These are phyloP conservation scores for Firmiana major DNA, from an alignment of 345 rosid genomes.

Conservation along the genomic window DNA sequence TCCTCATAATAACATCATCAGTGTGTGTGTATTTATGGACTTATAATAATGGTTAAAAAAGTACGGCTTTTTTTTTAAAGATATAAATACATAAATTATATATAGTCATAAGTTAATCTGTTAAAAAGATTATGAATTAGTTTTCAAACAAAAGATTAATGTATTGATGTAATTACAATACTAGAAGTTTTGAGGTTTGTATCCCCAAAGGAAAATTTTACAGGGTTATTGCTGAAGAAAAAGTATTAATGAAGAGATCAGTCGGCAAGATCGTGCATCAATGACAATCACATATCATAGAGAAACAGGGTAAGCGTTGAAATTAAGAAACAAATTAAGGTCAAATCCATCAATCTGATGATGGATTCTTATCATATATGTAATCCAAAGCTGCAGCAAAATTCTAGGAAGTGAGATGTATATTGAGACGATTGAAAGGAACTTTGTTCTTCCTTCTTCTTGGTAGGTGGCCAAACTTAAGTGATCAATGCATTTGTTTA, in stretches of 20 bases:
- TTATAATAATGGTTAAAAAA: too few species aligned
- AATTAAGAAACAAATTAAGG: neutral
- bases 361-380: neutral
- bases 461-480: conserved; percentile 24
- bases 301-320: neutral
- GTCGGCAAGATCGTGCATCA: neutral
- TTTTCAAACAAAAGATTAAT: neutral
- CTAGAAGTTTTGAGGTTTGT: neutral
- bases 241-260: neutral
- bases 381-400: neutral
- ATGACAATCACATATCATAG: neutral
- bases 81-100: too few species aligned
- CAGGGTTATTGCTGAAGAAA: neutral
- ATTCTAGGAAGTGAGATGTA: conserved; percentile 15
- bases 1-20: too few species aligned
- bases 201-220: too few species aligned
- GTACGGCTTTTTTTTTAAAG: too few species aligned
- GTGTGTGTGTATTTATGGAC: too few species aligned
- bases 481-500: neutral
- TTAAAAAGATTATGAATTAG: too few species aligned
- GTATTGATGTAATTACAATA: neutral
- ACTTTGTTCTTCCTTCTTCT: neutral
- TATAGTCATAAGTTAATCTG: too few species aligned
- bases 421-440: neutral
- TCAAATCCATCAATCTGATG: conserved; percentile 10